Evolutionary conservation across 75 land plant genomes (phyloP).

Genomic region (Cupressus sempervirens): DNA sequence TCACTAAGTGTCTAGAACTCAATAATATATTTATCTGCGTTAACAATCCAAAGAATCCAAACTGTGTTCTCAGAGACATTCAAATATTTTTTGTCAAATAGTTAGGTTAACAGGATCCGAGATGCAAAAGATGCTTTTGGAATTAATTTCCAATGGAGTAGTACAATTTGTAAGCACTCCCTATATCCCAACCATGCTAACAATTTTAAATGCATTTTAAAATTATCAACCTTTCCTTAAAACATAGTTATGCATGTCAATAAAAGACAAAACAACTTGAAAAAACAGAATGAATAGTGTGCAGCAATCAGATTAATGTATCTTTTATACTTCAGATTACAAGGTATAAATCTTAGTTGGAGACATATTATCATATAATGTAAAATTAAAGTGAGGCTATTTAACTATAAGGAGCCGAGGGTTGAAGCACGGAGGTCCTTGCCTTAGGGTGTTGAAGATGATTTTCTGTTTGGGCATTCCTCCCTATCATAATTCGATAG

Average conservation of each 20-base stretch:
- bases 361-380: neutral
- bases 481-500: neutral
- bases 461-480: neutral
- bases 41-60: neutral
- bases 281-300: neutral
- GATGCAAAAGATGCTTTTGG: neutral
- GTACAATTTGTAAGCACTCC: neutral
- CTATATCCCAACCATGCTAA: neutral
- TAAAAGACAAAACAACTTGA: too few species aligned
- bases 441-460: neutral
- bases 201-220: neutral
- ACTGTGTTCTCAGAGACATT: neutral
- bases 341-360: neutral
- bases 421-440: neutral
- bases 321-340: neutral
- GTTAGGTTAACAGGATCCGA: neutral
- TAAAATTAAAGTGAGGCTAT: too few species aligned
- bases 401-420: neutral
- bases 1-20: neutral
- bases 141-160: neutral
- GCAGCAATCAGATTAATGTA: neutral
- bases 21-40: neutral
- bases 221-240: neutral
- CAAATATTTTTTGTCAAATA: neutral
- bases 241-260: neutral